phyloP scores from a whole-genome alignment of 192 early-diverging fungal genomes.

The Spizellomyces punctatus region DNA sequence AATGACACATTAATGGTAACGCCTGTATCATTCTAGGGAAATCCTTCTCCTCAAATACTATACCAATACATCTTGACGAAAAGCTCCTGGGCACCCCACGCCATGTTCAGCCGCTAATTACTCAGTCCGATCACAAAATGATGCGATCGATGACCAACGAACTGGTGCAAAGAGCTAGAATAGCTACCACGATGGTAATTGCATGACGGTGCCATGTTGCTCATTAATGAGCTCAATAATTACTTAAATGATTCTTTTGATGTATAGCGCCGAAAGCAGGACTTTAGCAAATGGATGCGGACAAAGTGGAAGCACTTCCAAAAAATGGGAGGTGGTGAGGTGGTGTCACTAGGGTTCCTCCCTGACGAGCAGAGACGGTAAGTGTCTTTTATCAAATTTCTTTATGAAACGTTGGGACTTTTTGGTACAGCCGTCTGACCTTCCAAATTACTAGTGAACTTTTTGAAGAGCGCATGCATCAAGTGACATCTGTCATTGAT shows the following conservation, averaged over 20 bases:
- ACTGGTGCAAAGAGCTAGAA: constrained; percentile 46
- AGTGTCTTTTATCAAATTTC: neutral
- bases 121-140: constrained; percentile 50
- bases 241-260: too few species aligned
- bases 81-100: constrained; percentile 31
- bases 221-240: too few species aligned
- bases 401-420: neutral
- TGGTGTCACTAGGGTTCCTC: constrained; percentile 41
- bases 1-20: too few species aligned
- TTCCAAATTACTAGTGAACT: constrained; percentile 28
- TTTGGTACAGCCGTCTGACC: neutral
- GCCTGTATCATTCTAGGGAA: too few species aligned
- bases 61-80: constrained; percentile 39
- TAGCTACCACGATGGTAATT: constrained; percentile 30
- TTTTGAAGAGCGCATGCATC: constrained; percentile 46
- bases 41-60: constrained; percentile 4
- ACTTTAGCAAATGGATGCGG: constrained; percentile 57
- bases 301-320: constrained; percentile 50
- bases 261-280: constrained; percentile 44
- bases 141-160: constrained; percentile 56
- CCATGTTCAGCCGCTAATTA: constrained; percentile 44
- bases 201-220: neutral
- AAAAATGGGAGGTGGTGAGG: constrained; percentile 43
- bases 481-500: constrained; percentile 42
- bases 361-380: constrained; percentile 51